A percentile compares a stretch with the other conserved stretches of the same genome.
Evolutionary conservation across 371 early-diverging fungal species (phyloP).

Genomic region (Massospora cicadina): DNA sequence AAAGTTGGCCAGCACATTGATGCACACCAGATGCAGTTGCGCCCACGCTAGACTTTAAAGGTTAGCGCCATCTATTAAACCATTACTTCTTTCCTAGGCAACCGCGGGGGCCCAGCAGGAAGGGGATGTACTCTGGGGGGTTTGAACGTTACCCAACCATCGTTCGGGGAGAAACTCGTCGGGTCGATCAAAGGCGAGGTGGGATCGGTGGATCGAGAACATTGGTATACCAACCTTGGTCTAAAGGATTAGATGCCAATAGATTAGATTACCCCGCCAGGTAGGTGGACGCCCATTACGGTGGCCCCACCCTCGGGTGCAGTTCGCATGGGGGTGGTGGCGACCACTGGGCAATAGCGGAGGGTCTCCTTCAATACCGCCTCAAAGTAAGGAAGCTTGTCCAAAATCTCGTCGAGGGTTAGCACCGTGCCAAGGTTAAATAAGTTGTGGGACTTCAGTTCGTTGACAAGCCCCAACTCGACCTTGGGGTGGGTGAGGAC

Average conservation of each 20-base stretch:
- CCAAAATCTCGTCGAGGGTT: not conserved
- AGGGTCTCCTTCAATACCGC: slow-evolving; percentile 22
- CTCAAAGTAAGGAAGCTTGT: slow-evolving; percentile 17
- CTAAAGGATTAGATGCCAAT: not conserved
- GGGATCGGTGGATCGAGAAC: not conserved
- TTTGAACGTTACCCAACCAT: not conserved
- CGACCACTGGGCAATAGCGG: slow-evolving; percentile 16
- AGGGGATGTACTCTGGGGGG: slow-evolving; percentile 1
- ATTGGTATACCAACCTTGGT: not conserved
- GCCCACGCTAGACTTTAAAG: slow-evolving; percentile 1
- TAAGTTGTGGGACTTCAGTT: not conserved
- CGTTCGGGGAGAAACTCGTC: not conserved
- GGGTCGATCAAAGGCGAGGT: not conserved
- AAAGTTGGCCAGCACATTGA: not conserved
- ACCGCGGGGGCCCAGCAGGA: slow-evolving; percentile 1
- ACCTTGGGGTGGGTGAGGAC: not conserved
- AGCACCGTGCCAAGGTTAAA: not conserved
- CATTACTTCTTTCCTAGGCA: slow-evolving; percentile 9
- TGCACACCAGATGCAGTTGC: not conserved
- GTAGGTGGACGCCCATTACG: slow-evolving; percentile 13
- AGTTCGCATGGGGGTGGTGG: slow-evolving; percentile 15
- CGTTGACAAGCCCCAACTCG: not conserved
- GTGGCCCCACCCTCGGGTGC: slow-evolving; percentile 16
- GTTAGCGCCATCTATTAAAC: not conserved
- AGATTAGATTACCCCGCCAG: slow-evolving; percentile 1